phyloP scores from a whole-genome alignment of 2,329 filamentous ascomycete species.

The Cladophialophora bantiana region DNA sequence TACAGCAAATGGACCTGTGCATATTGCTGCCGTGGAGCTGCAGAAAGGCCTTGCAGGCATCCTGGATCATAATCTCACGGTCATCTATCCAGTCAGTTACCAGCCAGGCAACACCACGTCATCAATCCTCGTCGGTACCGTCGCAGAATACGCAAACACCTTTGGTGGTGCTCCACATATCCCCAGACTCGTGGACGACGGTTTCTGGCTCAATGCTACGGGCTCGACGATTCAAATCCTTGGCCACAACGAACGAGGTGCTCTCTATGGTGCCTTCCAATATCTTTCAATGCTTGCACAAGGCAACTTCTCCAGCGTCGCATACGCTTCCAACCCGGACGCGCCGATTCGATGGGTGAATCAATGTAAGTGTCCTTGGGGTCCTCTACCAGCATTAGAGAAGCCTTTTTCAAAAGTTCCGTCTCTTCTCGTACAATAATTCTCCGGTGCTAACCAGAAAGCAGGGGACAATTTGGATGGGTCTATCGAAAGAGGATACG shows the following conservation, averaged over 20 bases:
- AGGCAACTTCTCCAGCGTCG: constrained; percentile 59
- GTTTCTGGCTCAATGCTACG: constrained; percentile 65
- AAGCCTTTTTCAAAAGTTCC: not conserved
- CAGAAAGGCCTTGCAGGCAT: constrained; percentile 65
- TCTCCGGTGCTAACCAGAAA: constrained; percentile 2
- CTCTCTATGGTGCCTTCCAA: constrained; percentile 73
- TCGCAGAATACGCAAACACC: constrained; percentile 43
- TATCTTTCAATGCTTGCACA: constrained; percentile 71
- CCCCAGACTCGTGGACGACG: constrained; percentile 49
- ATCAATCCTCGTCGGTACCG: constrained; percentile 45
- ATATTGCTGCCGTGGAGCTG: constrained; percentile 66
- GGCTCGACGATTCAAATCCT: constrained; percentile 56
- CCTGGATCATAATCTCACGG: constrained; percentile 56
- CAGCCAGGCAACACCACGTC: constrained; percentile 37
- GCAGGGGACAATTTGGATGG: constrained; percentile 65
- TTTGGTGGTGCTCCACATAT: constrained; percentile 37
- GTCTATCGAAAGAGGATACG: constrained; percentile 73
- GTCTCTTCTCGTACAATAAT: not conserved
- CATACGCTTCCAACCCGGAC: constrained; percentile 62
- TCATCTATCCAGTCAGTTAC: constrained; percentile 46
- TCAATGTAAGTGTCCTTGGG: constrained; percentile 56
- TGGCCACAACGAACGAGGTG: constrained; percentile 70
- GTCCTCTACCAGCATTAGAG: not conserved
- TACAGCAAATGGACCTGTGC: constrained; percentile 63
- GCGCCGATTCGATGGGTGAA: constrained; percentile 73